These are phyloP conservation scores for Thermothielavioides terrestris DNA, from an alignment of 495 filamentous ascomycete species.

Conservation along the genomic window DNA sequence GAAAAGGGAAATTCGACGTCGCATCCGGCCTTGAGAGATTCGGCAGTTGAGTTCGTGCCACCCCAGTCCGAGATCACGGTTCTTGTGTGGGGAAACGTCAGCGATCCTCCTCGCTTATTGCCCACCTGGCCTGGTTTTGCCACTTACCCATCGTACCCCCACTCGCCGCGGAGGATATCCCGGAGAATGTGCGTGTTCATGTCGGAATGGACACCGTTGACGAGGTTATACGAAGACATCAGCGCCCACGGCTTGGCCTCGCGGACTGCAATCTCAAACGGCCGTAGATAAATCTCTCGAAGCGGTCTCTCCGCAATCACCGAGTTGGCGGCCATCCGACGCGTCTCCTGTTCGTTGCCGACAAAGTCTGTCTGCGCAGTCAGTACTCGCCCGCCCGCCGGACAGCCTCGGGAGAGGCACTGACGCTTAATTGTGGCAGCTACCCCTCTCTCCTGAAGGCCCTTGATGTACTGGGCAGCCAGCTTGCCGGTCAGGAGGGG, in stretches of 20 bases:
- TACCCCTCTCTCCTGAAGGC: slow-evolving; percentile 66
- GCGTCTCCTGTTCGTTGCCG: slow-evolving; percentile 76
- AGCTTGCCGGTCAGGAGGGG: slow-evolving; percentile 69
- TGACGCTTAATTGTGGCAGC: slow-evolving; percentile 70
- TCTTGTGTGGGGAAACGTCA: slow-evolving; percentile 29
- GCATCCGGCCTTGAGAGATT: slow-evolving; percentile 63
- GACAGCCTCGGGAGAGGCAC: not conserved
- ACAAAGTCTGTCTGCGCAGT: slow-evolving; percentile 55
- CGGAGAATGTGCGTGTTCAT: slow-evolving; percentile 62
- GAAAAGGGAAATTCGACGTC: slow-evolving; percentile 77
- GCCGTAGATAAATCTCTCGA: slow-evolving; percentile 72
- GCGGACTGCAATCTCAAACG: slow-evolving; percentile 74
- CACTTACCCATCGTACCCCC: slow-evolving; percentile 60
- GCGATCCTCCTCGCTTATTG: slow-evolving; percentile 3
- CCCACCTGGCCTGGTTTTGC: not conserved
- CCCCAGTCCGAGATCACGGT: slow-evolving; percentile 69
- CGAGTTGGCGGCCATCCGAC: slow-evolving; percentile 63
- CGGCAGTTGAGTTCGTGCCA: slow-evolving; percentile 58
- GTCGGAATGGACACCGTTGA: slow-evolving; percentile 71
- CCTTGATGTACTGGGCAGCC: slow-evolving; percentile 63
- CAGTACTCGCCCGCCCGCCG: slow-evolving; percentile 8
- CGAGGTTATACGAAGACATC: slow-evolving; percentile 80
- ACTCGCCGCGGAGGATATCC: slow-evolving; percentile 67
- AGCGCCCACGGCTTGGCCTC: slow-evolving; percentile 69
- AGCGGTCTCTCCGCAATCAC: slow-evolving; percentile 64